Percentiles rank a stretch among this genome's conserved stretches.
phyloP scores from a whole-genome alignment of 1,284 basidiomycete species.

The Ganoderma meredithae region DNA sequence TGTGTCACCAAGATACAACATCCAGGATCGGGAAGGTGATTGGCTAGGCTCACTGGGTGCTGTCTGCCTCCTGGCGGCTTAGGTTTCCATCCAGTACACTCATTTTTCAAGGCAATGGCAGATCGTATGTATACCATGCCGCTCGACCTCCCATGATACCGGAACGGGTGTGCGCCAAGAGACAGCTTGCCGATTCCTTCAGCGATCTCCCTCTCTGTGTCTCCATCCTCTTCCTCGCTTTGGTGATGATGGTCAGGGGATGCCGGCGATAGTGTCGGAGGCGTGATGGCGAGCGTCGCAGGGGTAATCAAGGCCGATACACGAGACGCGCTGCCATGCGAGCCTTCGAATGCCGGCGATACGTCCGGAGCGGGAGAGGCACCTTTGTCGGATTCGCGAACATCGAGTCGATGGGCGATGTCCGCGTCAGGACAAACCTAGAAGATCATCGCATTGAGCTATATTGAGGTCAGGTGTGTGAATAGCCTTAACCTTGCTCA shows the following conservation, averaged over 20 bases:
- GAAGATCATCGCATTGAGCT: neutral
- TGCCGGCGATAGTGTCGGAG: neutral
- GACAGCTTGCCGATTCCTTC: slow-evolving; percentile 1
- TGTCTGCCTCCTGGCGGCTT: neutral
- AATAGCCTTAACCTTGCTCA: slow-evolving; percentile 55
- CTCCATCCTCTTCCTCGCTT: slow-evolving; percentile 3
- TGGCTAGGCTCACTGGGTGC: slow-evolving; percentile 13
- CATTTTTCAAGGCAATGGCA: neutral
- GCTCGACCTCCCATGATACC: slow-evolving; percentile 15
- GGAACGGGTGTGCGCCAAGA: neutral
- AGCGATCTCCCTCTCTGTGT: neutral
- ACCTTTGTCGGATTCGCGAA: slow-evolving; percentile 2
- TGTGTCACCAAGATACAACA: neutral
- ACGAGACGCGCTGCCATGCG: neutral
- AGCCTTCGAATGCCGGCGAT: neutral
- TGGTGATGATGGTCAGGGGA: neutral
- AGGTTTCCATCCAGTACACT: neutral
- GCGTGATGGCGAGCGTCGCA: neutral
- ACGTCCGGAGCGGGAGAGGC: neutral
- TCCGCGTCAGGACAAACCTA: neutral
- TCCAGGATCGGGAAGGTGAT: neutral
- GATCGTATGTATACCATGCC: neutral
- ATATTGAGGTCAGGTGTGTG: neutral
- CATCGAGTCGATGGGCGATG: neutral
- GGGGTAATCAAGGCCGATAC: neutral